Conservation (phyloP, 768 basidiomycete genomes). For the Kwoniella mangroviensis region DNA sequence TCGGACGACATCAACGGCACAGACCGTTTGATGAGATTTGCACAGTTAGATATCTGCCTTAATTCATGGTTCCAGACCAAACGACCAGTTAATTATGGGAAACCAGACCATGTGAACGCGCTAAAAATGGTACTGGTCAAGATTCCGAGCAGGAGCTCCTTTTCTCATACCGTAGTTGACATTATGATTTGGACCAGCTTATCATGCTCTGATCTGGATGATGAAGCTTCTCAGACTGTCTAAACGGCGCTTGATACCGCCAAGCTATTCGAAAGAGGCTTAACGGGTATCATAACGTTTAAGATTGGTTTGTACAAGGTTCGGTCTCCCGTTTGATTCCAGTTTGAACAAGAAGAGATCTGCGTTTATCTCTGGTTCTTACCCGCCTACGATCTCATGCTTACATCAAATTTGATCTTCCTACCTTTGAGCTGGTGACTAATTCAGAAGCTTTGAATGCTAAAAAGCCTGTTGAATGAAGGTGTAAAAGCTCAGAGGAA, state of each 20-base stretch:
- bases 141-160: not conserved
- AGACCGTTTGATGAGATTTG: not conserved
- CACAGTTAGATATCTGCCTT: not conserved
- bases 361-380: not conserved
- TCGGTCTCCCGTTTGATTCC: not conserved
- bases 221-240: no score
- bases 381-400: not conserved
- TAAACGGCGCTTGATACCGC: not conserved
- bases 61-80: not conserved
- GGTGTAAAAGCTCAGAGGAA: not conserved
- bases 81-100: not conserved
- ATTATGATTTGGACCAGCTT: not conserved
- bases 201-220: not conserved
- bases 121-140: not conserved
- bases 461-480: not conserved
- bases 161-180: not conserved
- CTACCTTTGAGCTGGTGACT: not conserved
- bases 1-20: not conserved
- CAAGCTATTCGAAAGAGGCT: not conserved
- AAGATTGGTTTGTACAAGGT: not conserved
- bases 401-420: not conserved
- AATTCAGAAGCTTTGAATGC: not conserved
- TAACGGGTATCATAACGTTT: conserved; percentile 1
- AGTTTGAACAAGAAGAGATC: not conserved
- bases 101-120: not conserved